Conservation (phyloP, 805 yeast genomes). For the Jamesozyma jinghongensis region DNA sequence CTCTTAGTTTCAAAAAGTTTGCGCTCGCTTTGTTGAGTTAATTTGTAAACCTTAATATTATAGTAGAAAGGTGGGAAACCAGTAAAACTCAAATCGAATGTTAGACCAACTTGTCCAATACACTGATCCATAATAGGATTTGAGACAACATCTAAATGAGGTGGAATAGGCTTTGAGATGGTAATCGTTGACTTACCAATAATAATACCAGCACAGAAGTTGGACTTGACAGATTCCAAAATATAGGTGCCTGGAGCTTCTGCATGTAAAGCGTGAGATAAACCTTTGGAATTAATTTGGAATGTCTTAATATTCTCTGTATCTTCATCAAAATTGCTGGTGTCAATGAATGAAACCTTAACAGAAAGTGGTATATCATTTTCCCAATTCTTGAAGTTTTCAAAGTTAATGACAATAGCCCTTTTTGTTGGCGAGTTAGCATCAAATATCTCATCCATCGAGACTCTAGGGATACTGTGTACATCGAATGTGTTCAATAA, state of each 20-base stretch:
- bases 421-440: conserved; percentile 33
- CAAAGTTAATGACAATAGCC: conserved; percentile 30
- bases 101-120: conserved; percentile 84
- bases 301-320: conserved; percentile 18
- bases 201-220: conserved; percentile 58
- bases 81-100: conserved; percentile 53
- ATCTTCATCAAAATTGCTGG: conserved; percentile 12
- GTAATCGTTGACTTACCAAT: conserved; percentile 44
- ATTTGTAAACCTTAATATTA: conserved; percentile 49
- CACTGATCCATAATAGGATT: conserved; percentile 70
- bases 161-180: conserved; percentile 51
- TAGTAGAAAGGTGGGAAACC: conserved; percentile 82
- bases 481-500: conserved; percentile 40
- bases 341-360: conserved; percentile 26
- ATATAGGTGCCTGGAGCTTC: conserved; percentile 59
- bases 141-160: conserved; percentile 35
- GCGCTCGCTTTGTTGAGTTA: conserved; percentile 24
- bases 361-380: conserved; percentile 31
- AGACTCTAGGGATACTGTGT: conserved; percentile 47
- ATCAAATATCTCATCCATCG: conserved; percentile 35
- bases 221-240: conserved; percentile 46
- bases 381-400: conserved; percentile 16
- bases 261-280: conserved; percentile 32
- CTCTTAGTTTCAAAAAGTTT: conserved; percentile 32
- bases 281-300: conserved; percentile 11